Base-by-base conservation (phyloP, 345 rosid species). In the Cardamine occulta region DNA sequence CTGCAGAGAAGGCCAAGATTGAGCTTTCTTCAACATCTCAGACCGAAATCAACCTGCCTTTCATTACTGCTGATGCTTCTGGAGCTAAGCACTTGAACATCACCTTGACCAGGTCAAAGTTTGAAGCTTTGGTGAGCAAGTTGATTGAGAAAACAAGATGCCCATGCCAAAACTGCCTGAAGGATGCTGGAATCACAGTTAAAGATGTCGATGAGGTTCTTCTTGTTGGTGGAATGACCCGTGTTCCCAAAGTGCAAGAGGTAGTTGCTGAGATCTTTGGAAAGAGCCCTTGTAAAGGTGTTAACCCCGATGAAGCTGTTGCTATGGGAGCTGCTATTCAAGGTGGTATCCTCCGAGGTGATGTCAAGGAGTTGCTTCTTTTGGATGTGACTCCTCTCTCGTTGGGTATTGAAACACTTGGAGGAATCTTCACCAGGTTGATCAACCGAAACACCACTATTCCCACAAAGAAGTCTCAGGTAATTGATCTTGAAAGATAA, bases 401-500 rank as follows among this genome's bases (percentile, higher is more conserved):
- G 1, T 70, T 81, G 4, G 88, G 89, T 72, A 79, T 86, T 6
- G 88, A 86, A 59, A 86, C 89, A 9, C 82, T 83, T 9, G 89
- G 89, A 64, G 88, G 86, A 7, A 75, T 84, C 58, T 82, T 86
- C 79, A 82, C 89, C 45, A 68, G 78, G 31, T 74, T 86, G 77
- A 84, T 86, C 44, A 73, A 74, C 63, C 65, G 88, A 28, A 86
- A 86, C 72, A 86, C 88, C 28, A 82, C 89, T 5, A 86, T 86
- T 47, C 89, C 89, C 15, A 86, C 89, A 7, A 84, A 82, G 86
- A 84, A 86, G 71, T 71, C 82, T 57, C 85, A 84, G 87, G 89
- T 86, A 51, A 32, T 53, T 29, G 35, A 59, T 9, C 49, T 60
- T 67, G 55, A 23, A 21, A 58, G 21, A 21, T 34, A 2, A 66